These are phyloP conservation scores for Nitzschia sp. DNA, from an alignment of 108 stramenopile species.

Conservation along the genomic window DNA sequence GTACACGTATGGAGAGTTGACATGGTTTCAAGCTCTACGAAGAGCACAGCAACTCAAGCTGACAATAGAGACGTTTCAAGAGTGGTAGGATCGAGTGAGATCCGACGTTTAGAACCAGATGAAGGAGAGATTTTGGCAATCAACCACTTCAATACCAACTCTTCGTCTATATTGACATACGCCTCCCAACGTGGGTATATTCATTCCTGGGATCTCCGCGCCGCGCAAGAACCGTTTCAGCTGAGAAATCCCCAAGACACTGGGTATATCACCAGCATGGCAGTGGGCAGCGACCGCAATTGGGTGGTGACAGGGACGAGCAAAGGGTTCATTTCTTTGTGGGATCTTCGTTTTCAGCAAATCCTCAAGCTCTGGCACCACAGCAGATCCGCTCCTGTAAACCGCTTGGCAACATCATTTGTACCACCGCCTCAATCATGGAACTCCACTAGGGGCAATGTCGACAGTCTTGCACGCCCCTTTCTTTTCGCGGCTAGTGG, in stretches of 20 bases:
- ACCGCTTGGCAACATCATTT: slow-evolving; percentile 84
- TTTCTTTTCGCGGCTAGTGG: slow-evolving; percentile 86
- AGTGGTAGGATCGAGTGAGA: slow-evolving; percentile 61
- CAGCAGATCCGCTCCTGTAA: slow-evolving; percentile 68
- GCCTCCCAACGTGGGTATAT: slow-evolving; percentile 78
- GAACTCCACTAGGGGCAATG: slow-evolving; percentile 16
- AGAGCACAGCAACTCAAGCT: slow-evolving; percentile 14
- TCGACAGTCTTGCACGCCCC: slow-evolving; percentile 50
- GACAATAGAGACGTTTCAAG: slow-evolving; percentile 37
- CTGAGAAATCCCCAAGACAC: slow-evolving; percentile 77
- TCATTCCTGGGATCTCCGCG: slow-evolving; percentile 82
- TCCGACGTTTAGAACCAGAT: slow-evolving; percentile 47
- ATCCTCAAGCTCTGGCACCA: slow-evolving; percentile 89
- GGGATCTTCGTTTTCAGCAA: slow-evolving; percentile 81
- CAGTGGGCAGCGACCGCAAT: slow-evolving; percentile 83
- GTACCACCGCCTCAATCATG: slow-evolving; percentile 59
- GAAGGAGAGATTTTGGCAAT: slow-evolving; percentile 90
- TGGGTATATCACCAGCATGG: slow-evolving; percentile 83
- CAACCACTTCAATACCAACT: slow-evolving; percentile 87
- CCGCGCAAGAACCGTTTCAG: slow-evolving; percentile 71
- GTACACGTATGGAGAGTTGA: slow-evolving; percentile 90
- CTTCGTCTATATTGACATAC: slow-evolving; percentile 77
- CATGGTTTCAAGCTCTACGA: slow-evolving; percentile 44
- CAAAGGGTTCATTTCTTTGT: slow-evolving; percentile 57
- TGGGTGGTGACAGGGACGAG: slow-evolving; percentile 88